Conservation (phyloP, 495 filamentous ascomycete genomes). For the Elasticomyces elasticus region DNA sequence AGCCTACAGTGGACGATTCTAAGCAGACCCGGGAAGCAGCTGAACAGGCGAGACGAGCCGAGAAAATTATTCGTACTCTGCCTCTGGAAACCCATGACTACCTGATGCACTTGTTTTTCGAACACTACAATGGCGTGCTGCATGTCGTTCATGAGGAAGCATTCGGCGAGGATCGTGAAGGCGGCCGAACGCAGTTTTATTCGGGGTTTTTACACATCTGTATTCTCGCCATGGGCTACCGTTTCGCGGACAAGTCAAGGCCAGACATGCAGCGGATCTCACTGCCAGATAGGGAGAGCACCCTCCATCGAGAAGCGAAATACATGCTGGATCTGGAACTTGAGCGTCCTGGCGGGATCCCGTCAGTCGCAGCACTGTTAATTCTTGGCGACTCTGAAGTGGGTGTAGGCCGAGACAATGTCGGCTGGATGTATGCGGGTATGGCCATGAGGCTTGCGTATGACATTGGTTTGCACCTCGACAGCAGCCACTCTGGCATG, state of each 20-base stretch:
- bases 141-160: conserved; percentile 40
- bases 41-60: conserved; percentile 36
- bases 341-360: conserved; percentile 40
- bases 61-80: conserved; percentile 38
- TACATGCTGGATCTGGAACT: conserved; percentile 43
- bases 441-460: conserved; percentile 42
- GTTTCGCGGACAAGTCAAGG: conserved; percentile 38
- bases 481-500: conserved; percentile 29
- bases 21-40: conserved; percentile 16
- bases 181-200: conserved; percentile 38
- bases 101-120: conserved; percentile 44
- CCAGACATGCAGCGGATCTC: conserved; percentile 41
- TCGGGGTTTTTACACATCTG: conserved; percentile 43
- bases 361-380: conserved; percentile 42
- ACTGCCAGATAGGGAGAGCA: conserved; percentile 40
- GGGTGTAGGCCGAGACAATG: conserved; percentile 40
- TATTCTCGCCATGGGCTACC: conserved; percentile 43
- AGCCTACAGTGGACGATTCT: conserved; percentile 10
- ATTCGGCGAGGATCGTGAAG: conserved; percentile 41
- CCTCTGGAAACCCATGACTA: conserved; percentile 39
- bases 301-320: conserved; percentile 44
- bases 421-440: conserved; percentile 45
- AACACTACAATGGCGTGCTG: conserved; percentile 38
- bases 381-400: conserved; percentile 45
- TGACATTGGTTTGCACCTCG: conserved; percentile 43